Percentiles rank a stretch among this genome's conserved stretches.
Evolutionary conservation across 1,284 basidiomycete genomes (phyloP).

Genomic region (Sporisorium graminicola): DNA sequence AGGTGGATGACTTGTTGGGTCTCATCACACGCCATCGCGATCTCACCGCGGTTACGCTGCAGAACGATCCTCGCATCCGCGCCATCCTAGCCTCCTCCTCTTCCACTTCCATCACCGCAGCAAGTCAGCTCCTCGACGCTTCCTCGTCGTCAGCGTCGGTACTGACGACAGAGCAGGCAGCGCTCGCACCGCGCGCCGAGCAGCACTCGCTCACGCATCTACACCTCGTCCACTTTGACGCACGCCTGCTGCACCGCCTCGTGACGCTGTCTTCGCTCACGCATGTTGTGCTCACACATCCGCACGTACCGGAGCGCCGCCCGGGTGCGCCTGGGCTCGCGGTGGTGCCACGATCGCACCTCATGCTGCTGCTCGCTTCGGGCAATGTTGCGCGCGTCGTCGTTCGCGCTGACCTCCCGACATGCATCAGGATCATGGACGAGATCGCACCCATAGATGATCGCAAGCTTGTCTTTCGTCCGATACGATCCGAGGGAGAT

Average conservation of each 20-base stretch:
- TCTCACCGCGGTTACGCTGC: slow-evolving; percentile 28
- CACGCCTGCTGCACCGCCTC: slow-evolving; percentile 42
- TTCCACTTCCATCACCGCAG: too few species aligned
- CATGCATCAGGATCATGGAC: slow-evolving; percentile 43
- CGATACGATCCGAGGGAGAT: slow-evolving; percentile 13
- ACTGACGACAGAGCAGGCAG: background rate
- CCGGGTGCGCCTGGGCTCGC: slow-evolving; percentile 31
- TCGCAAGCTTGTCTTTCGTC: slow-evolving; percentile 44
- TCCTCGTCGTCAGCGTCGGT: background rate
- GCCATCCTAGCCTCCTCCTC: slow-evolving; percentile 12
- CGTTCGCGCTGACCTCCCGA: slow-evolving; percentile 29
- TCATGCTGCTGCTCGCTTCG: slow-evolving; percentile 39
- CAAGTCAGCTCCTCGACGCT: background rate
- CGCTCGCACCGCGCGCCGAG: background rate
- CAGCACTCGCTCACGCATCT: slow-evolving; percentile 41
- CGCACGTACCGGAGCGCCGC: slow-evolving; percentile 14
- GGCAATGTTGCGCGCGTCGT: slow-evolving; percentile 34
- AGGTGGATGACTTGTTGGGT: slow-evolving; percentile 23
- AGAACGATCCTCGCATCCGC: slow-evolving; percentile 35
- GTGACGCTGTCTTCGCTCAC: slow-evolving; percentile 40
- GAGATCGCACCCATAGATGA: slow-evolving; percentile 41
- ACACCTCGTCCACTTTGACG: slow-evolving; percentile 46
- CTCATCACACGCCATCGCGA: slow-evolving; percentile 42
- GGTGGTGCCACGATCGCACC: slow-evolving; percentile 38
- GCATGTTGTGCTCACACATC: slow-evolving; percentile 46